Evolutionary conservation across 306 rosid species (phyloP).

Genomic region (Quercus dentata): DNA sequence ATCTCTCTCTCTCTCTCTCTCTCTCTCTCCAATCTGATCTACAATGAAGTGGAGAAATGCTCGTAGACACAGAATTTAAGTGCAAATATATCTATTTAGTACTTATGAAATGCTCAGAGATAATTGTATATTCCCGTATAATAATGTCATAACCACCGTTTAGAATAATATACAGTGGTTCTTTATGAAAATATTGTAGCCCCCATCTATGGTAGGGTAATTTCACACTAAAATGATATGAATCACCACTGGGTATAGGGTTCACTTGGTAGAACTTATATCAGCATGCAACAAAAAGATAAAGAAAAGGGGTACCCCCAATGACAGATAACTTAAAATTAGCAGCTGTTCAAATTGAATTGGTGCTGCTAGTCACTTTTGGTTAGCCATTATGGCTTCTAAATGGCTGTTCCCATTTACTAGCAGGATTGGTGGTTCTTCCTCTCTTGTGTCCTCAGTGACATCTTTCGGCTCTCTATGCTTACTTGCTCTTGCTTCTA

Average conservation of each 20-base stretch:
- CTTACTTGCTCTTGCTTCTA: neutral
- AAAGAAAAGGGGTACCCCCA: neutral
- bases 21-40: too few relatives aligned
- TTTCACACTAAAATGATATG: neutral
- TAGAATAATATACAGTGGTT: neutral
- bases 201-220: neutral
- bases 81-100: neutral
- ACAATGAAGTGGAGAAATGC: too few relatives aligned
- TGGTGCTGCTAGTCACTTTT: neutral
- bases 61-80: neutral
- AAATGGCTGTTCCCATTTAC: neutral
- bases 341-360: neutral
- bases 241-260: neutral
- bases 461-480: neutral
- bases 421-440: neutral
- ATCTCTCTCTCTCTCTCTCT: too few relatives aligned
- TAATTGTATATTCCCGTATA: neutral
- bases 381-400: neutral
- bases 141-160: neutral
- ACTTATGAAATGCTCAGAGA: neutral
- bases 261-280: constrained; percentile 14
- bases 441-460: neutral
- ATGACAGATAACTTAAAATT: neutral
- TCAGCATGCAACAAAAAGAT: neutral
- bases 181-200: neutral